These are phyloP conservation scores for Ensete ventricosum DNA, from an alignment of 176 grass and related monocot genomes.

Conservation along the genomic window DNA sequence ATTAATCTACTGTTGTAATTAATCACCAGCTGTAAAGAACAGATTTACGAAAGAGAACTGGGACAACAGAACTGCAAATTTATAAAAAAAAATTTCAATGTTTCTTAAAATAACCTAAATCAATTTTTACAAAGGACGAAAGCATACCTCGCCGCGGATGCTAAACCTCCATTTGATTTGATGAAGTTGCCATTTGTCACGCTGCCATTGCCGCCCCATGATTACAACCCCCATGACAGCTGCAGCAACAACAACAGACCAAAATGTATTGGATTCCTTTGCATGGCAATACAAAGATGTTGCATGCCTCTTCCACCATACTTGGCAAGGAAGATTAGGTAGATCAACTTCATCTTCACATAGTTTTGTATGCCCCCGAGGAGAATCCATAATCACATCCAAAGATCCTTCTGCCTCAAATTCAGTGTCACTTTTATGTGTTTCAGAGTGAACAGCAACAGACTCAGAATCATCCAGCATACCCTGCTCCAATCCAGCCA, in stretches of 20 bases:
- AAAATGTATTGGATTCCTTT: slow-evolving; percentile 67
- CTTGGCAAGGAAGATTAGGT: slow-evolving; percentile 12
- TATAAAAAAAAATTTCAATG: background rate
- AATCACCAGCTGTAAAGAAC: background rate
- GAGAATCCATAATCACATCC: slow-evolving; percentile 20
- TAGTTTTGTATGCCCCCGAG: background rate
- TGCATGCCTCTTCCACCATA: slow-evolving; percentile 69
- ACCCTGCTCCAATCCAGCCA: slow-evolving; percentile 11
- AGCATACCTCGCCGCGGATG: slow-evolving; percentile 42
- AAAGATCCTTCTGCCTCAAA: slow-evolving; percentile 11
- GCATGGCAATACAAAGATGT: slow-evolving; percentile 66
- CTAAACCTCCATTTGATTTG: slow-evolving; percentile 50
- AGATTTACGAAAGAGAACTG: background rate
- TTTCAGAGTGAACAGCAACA: slow-evolving; percentile 1
- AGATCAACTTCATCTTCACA: slow-evolving; percentile 9
- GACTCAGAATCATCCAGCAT: slow-evolving; percentile 12
- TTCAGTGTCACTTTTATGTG: slow-evolving; percentile 11
- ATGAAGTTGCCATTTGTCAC: slow-evolving; percentile 40
- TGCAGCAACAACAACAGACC: slow-evolving; percentile 69
- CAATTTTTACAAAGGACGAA: background rate
- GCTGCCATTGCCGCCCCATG: slow-evolving; percentile 60
- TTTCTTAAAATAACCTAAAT: too few relatives aligned
- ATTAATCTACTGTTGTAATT: background rate
- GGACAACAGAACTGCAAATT: background rate
- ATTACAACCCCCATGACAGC: slow-evolving; percentile 77